Base-by-base conservation (phyloP, 441 rosid species). In the Dalechampia spathulata region DNA sequence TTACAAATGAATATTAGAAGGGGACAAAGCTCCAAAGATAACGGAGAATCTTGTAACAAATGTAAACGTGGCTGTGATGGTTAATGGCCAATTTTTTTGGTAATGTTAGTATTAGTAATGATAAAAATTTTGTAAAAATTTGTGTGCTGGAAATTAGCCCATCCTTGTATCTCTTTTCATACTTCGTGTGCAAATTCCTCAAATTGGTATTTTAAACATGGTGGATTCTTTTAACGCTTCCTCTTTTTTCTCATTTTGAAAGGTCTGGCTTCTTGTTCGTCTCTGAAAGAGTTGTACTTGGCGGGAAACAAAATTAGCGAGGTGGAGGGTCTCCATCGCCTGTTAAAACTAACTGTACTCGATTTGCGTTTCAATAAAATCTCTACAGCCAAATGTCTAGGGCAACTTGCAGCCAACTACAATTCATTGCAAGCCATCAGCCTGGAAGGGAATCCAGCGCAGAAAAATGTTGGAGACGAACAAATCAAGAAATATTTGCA, bases 401-500 rank as follows among this genome's bases (percentile, higher is more conserved):
- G 95, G 49, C 96, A 85, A 71, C 94, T 92, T 7, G 97, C 99
- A 10, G 92, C 99, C 17, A 89, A 89, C 74, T 86, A 86, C 82
- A 86, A 65, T 62, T 89, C 99, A 38, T 68, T 92, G 69, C 99
- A 89, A 65, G 96, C 95, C 51, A 82, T 89, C 64, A 85, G 94
- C 83, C 69, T 92, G 80, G 97, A 92, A 70, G 97, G 97, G 59
- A 92, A 89, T 72, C 96, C 97, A 16, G 97, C 94, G 8, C 97
- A 89, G 78, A 86, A 86, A 68, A 92, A 89, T 59, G 92, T 89
- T 16, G 97, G 99, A 61, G 97, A 92, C 49, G 99, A 92, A 49
- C 88, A 89, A 58, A 77, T 92, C 50, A 86, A 81, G 76, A 92
- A 92, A 63, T 55, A 80, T 69, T 76, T 92, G 30, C 83, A 71